Evolutionary conservation across 2,329 filamentous ascomycete genomes (phyloP).

Genomic region (Myotisia sp.): DNA sequence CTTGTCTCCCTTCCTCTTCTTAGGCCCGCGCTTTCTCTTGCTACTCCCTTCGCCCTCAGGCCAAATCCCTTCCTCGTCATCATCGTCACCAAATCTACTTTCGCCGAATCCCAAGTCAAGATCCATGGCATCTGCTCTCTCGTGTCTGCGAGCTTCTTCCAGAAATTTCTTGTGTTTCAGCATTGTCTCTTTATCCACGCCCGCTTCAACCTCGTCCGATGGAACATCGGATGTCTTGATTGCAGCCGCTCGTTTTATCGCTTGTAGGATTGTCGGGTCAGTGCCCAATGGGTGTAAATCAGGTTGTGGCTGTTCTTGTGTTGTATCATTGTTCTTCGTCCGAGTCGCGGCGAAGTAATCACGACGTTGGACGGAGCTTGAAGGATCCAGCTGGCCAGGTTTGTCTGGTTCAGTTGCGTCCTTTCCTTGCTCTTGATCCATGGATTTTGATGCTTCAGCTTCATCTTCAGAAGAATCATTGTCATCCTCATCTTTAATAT

Average conservation of each 20-base stretch:
- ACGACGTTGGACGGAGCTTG: slow-evolving; percentile 29
- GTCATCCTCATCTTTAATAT: slow-evolving; percentile 36
- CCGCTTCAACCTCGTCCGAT: slow-evolving; percentile 32
- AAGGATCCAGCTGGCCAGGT: no score
- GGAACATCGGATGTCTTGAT: slow-evolving; percentile 37
- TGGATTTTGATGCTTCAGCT: no score
- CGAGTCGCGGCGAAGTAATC: slow-evolving; percentile 32
- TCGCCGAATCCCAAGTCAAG: slow-evolving; percentile 91
- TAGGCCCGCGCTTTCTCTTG: slow-evolving; percentile 41
- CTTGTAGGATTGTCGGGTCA: slow-evolving; percentile 68
- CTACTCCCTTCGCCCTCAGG: slow-evolving; percentile 23
- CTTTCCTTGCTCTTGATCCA: no score
- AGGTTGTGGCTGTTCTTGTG: slow-evolving; percentile 33
- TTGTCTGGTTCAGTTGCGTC: no score
- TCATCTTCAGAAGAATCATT: slow-evolving; percentile 31
- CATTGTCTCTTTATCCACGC: slow-evolving; percentile 47
- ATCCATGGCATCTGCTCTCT: slow-evolving; percentile 72
- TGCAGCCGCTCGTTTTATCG: slow-evolving; percentile 68
- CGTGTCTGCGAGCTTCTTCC: slow-evolving; percentile 39
- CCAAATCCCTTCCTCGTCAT: slow-evolving; percentile 60
- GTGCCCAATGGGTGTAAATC: slow-evolving; percentile 37
- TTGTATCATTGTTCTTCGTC: slow-evolving; percentile 13
- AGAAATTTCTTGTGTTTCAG: slow-evolving; percentile 63
- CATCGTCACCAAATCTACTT: slow-evolving; percentile 74
- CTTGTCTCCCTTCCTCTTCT: slow-evolving; percentile 39